A percentile compares a stretch with the other conserved stretches of the same genome.
These are phyloP conservation scores for Komagataella pseudopastoris DNA, from an alignment of 805 yeast genomes.

Conservation along the genomic window DNA sequence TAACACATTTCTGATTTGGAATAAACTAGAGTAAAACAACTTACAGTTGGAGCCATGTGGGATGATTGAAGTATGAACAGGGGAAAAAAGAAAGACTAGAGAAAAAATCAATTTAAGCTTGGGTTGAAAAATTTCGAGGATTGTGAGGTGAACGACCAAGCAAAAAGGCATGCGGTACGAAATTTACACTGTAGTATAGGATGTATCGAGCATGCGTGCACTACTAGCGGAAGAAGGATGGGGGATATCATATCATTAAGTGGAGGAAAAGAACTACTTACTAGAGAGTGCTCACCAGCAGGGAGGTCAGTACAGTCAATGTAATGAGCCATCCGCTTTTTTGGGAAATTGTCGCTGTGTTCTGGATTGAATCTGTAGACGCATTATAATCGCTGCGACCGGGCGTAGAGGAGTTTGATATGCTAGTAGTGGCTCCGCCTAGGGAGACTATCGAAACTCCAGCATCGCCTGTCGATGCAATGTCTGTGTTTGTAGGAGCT, in stretches of 20 bases:
- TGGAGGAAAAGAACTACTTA: not conserved
- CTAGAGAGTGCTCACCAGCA: not conserved
- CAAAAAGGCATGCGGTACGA: not conserved
- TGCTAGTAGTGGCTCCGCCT: not conserved
- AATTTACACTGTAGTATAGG: not conserved
- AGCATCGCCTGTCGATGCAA: not conserved
- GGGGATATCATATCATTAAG: not conserved
- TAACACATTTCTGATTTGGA: slow-evolving; percentile 3
- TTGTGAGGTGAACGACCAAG: not conserved
- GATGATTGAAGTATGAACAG: not conserved
- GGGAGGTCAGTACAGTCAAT: not conserved
- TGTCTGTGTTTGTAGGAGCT: not conserved
- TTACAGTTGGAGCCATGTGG: slow-evolving; percentile 86
- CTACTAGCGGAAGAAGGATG: not conserved
- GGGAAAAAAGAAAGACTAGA: not conserved
- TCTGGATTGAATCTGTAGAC: not conserved
- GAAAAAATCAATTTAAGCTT: not conserved
- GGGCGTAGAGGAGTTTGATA: not conserved
- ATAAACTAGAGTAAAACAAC: slow-evolving; percentile 18
- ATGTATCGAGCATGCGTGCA: not conserved
- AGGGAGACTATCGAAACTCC: not conserved
- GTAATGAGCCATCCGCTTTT: not conserved
- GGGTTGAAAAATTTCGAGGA: not conserved
- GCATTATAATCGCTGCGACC: not conserved
- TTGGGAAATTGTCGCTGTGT: slow-evolving; percentile 8